Evolutionary conservation across 2,329 filamentous ascomycete species (phyloP).

Genomic region (Fusarium sp.): DNA sequence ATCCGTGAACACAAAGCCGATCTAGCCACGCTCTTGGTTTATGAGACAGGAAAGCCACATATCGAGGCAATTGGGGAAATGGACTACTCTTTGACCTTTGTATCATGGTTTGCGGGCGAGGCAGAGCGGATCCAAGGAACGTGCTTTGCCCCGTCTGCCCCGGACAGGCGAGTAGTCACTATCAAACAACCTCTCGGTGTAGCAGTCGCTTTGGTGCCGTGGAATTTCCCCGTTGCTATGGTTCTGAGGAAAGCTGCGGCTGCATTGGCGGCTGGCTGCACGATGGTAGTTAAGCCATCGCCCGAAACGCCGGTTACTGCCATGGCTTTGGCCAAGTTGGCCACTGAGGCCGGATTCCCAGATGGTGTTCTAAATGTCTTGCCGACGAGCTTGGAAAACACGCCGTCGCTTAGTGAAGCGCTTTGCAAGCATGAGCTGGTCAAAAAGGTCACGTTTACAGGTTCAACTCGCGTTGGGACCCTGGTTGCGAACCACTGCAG

Average conservation of each 20-base stretch:
- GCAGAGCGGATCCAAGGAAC: conserved; percentile 60
- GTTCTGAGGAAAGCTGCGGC: conserved; percentile 58
- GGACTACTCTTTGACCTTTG: conserved; percentile 63
- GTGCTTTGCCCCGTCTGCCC: conserved; percentile 59
- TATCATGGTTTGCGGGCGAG: conserved; percentile 66
- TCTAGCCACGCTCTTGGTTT: conserved; percentile 51
- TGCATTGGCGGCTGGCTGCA: conserved; percentile 76
- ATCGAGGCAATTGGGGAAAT: conserved; percentile 63
- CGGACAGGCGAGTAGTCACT: conserved; percentile 68
- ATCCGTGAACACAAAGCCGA: conserved; percentile 50
- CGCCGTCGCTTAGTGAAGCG: conserved; percentile 55
- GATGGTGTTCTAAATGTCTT: conserved; percentile 71
- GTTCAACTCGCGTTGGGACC: conserved; percentile 74
- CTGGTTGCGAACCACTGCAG: conserved; percentile 70
- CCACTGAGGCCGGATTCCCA: conserved; percentile 76
- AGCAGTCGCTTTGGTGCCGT: conserved; percentile 47
- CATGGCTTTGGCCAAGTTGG: conserved; percentile 75
- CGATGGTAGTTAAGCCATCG: conserved; percentile 77
- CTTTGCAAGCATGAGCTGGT: conserved; percentile 57
- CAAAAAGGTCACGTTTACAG: conserved; percentile 80
- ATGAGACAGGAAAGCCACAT: conserved; percentile 67
- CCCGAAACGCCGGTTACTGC: conserved; percentile 79
- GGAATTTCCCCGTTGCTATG: conserved; percentile 71
- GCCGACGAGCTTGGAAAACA: conserved; percentile 55
- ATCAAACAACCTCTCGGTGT: conserved; percentile 66